These are phyloP conservation scores for Hanseniaspora jakobsenii DNA, from an alignment of 805 yeast genomes.

Conservation along the genomic window DNA sequence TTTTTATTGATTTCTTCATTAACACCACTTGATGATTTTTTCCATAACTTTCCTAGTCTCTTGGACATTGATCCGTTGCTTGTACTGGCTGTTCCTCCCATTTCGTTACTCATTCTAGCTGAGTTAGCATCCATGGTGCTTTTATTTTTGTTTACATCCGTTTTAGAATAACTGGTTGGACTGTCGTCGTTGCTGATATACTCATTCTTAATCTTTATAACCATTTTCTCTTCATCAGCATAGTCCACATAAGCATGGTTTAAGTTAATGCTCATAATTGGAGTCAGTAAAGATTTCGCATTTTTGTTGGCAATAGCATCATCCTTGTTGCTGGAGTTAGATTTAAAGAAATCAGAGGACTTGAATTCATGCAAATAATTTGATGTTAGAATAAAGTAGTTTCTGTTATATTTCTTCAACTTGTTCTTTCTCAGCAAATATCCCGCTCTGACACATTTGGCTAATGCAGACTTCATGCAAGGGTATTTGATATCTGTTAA, in stretches of 20 bases:
- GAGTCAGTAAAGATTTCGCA: conserved; percentile 42
- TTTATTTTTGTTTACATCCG: no score
- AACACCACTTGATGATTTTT: conserved; percentile 2
- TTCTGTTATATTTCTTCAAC: conserved; percentile 47
- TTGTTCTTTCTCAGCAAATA: conserved; percentile 49
- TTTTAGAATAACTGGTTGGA: not conserved
- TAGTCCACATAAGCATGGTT: conserved; percentile 28
- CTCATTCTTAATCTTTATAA: conserved; percentile 27
- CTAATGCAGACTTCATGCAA: conserved; percentile 39
- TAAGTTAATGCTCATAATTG: conserved; percentile 33
- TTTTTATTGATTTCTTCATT: no score
- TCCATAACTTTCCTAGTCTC: conserved; percentile 10
- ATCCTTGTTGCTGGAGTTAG: conserved; percentile 24
- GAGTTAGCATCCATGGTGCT: no score
- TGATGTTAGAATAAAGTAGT: conserved; percentile 57
- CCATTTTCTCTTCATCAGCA: conserved; percentile 31
- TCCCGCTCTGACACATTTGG: conserved; percentile 48
- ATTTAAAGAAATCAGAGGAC: conserved; percentile 27
- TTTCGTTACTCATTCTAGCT: no score
- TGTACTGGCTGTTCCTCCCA: no score
- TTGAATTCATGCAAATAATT: conserved; percentile 58
- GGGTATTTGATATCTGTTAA: conserved; percentile 43
- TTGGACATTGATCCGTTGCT: not conserved
- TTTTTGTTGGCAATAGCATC: conserved; percentile 13
- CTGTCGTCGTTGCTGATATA: not conserved